Base-by-base conservation (phyloP, 768 basidiomycete genomes). In the Lyophyllum shimeji region DNA sequence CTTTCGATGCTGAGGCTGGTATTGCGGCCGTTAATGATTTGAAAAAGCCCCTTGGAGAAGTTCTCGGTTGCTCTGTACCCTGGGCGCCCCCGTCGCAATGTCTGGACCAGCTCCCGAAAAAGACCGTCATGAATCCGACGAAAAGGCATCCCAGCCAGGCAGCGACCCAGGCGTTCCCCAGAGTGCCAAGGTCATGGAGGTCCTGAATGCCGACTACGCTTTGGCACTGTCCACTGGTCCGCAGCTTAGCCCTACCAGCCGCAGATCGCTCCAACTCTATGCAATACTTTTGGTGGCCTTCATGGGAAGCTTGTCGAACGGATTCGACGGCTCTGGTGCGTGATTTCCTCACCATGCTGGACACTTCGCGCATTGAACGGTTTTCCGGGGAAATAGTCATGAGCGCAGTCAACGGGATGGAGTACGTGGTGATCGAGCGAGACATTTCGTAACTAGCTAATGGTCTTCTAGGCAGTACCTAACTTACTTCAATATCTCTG, bases 391-490 rank as follows among this genome's bases (percentile, higher is more conserved):
- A 4, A 5, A 17, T 42, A 78, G 78, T 79, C 18, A 78, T 79
- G 76, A 74, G 75, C 60, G 77, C 74, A 17, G 72, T 79, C 29
- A 78, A 76, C 57, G 77, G 75, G 42, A 78, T 80, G 78, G 62
- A 73, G 77, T 78, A 62, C 20, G 74, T 65, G 42, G 2, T 34
- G 27, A 45, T 50, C 2, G 48, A 17, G 40, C 39, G 21, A 39
- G 0, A 7, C 15, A 5, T 51, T 23, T 25, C 6, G 23, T 33
- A 27, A 47, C 42, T 42, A 39, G 21, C 58, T 57, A 3, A 60
- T 29, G 39, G 3, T 25, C 21, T 13, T 27, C 7, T 39, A 76
- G 76, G 7, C 72, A 76, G 58, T 80, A 78, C 58, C 62, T 76
- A 7, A 61, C 64, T 9, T 79, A 72, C 59, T 80, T 79, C 46